A percentile compares a stretch with the other conserved stretches of the same genome.
Evolutionary conservation across 805 yeast species (phyloP).

Genomic region (Candida ovalis): DNA sequence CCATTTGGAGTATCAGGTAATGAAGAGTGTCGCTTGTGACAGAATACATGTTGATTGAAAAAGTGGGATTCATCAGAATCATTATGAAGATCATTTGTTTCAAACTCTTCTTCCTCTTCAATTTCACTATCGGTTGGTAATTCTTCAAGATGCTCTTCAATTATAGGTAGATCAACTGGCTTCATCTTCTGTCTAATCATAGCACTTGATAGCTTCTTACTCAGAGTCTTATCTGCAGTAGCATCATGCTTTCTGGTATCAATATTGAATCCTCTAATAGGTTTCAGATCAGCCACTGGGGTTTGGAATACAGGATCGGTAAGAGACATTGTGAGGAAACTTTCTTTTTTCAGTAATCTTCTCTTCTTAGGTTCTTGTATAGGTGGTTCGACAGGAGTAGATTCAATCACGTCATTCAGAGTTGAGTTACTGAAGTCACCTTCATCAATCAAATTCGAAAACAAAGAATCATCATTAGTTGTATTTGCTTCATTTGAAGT

Average conservation of each 20-base stretch:
- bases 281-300: conserved; percentile 7
- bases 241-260: conserved; percentile 1
- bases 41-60: not conserved
- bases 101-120: not conserved
- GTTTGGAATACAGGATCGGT: conserved; percentile 7
- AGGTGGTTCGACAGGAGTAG: not conserved
- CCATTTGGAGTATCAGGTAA: conserved; percentile 20
- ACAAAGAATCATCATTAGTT: conserved; percentile 9
- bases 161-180: conserved; percentile 3
- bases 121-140: conserved; percentile 8
- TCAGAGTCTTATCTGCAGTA: not conserved
- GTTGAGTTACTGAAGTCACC: conserved; percentile 9
- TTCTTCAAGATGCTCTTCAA: conserved; percentile 4
- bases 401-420: conserved; percentile 1
- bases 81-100: not conserved
- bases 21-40: conserved; percentile 21
- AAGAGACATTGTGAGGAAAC: conserved; percentile 22
- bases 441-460: conserved; percentile 10
- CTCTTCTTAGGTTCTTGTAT: conserved; percentile 5
- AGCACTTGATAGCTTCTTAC: not conserved
- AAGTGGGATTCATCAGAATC: not conserved
- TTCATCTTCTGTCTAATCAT: not conserved
- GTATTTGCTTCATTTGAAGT: conserved; percentile 1
- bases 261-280: conserved; percentile 15
- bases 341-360: conserved; percentile 27